phyloP scores from a whole-genome alignment of 1,284 basidiomycete species.

The Neonothopanus nambi region DNA sequence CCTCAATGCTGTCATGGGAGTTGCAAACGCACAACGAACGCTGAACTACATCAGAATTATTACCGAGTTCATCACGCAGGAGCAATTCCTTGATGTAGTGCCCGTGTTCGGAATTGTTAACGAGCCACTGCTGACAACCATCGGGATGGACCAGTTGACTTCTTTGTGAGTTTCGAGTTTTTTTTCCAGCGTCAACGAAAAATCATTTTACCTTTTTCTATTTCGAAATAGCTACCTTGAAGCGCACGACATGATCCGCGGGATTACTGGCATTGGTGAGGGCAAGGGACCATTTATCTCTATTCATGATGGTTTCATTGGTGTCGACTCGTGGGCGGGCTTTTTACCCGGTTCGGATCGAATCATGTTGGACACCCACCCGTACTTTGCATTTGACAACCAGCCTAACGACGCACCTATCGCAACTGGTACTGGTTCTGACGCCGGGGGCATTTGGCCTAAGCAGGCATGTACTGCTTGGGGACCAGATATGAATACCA shows the following conservation, averaged over 20 bases:
- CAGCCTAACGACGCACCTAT: constrained; percentile 47
- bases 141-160: constrained; percentile 53
- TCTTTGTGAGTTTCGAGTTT: constrained; percentile 51
- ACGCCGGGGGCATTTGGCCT: constrained; percentile 58
- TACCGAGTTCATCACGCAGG: constrained; percentile 72
- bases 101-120: constrained; percentile 78
- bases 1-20: constrained; percentile 60
- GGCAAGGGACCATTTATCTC: constrained; percentile 82
- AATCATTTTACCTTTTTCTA: too few relatives aligned
- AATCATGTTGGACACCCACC: constrained; percentile 76
- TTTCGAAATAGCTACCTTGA: constrained; percentile 67
- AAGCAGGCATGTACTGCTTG: constrained; percentile 54
- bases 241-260: constrained; percentile 75
- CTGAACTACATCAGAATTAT: constrained; percentile 85
- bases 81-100: constrained; percentile 67
- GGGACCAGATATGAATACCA: constrained; percentile 49
- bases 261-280: constrained; percentile 74
- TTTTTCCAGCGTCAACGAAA: too few relatives aligned
- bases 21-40: constrained; percentile 81
- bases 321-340: constrained; percentile 57
- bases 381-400: constrained; percentile 67
- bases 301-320: constrained; percentile 80
- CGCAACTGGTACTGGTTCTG: constrained; percentile 34
- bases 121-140: constrained; percentile 56
- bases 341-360: constrained; percentile 82